Evolutionary conservation across 2,329 filamentous ascomycete species (phyloP), one percentile per base, ranked within the genome.

Genomic region (Colletotrichum sp.): DNA sequence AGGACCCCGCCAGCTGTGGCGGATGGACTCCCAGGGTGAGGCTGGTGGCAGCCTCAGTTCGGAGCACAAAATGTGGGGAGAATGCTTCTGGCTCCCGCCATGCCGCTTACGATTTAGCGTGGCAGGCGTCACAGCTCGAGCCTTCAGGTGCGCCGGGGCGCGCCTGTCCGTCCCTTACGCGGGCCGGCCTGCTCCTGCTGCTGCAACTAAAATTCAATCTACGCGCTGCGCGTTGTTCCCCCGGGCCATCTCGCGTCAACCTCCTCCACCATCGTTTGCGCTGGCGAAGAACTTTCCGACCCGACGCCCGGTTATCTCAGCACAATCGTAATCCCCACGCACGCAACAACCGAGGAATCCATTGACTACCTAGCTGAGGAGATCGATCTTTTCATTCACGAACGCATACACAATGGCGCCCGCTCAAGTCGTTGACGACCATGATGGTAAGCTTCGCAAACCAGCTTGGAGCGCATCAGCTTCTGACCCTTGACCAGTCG

Each of bases 341-440:
- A 18, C 8, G 6, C 52, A n/a, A 32, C 7, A 36, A 13, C 48
- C 10, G 13, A 2, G 8, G 26, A 39, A 9, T 24, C 13, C 16
- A 7, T 66, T 16, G 59, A 62, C 28, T 62, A 10, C 15, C 18
- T 3, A 24, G 12, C 44, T 22, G n/a, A 52, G 10, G 4, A 22
- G 44, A 52, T 22, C 12, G 44, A 52, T 22, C 18, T 24, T 6
- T 26, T 69, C 8, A 36, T 24, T 48, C 8, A 24, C 9, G 7
- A 36, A 8, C 36, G 18, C 18, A 22, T 5, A 60, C 55, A 55
- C 15, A 52, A 90, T 90, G 89, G 86, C 88, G 48, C 88, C 88
- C 62, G 85, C 86, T 57, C 86, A 87, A 65, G 84, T 88, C 63
- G 85, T 85, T 59, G 88, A 89, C 72, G 89, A 90, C 75, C 86